phyloP scores from a whole-genome alignment of 2,329 filamentous ascomycete species.

The Fusarium vanettenii region DNA sequence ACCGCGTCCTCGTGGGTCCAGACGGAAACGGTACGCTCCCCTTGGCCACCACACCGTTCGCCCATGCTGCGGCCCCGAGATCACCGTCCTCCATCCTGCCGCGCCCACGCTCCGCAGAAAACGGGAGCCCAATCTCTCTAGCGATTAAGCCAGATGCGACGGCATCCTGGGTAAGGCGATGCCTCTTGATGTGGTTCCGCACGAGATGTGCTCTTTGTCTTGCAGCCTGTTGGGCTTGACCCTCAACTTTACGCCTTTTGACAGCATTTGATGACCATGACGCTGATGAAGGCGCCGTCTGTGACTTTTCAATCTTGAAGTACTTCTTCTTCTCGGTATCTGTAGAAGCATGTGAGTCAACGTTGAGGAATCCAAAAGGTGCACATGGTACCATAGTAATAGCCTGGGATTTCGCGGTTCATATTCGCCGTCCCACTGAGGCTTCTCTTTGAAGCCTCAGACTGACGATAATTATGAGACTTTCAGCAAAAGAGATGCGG shows the following conservation, averaged over 20 bases:
- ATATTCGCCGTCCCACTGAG: constrained; percentile 32
- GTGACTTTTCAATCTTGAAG: constrained; percentile 73
- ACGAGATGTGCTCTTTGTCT: constrained; percentile 45
- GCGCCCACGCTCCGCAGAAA: constrained; percentile 31
- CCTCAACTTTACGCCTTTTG: constrained; percentile 64
- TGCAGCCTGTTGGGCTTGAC: constrained; percentile 47
- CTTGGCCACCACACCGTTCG: constrained; percentile 52
- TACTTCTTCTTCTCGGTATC: constrained; percentile 72
- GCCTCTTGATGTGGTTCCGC: constrained; percentile 54
- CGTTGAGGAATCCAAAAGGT: not conserved
- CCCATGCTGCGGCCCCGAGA: constrained; percentile 51
- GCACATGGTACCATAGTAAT: constrained; percentile 61
- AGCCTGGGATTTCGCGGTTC: constrained; percentile 61
- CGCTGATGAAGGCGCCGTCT: constrained; percentile 61
- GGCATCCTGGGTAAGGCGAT: constrained; percentile 49
- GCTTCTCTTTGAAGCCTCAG: not conserved
- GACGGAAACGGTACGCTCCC: constrained; percentile 53
- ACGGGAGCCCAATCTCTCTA: constrained; percentile 41
- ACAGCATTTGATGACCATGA: constrained; percentile 69
- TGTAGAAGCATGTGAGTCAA: constrained; percentile 38
- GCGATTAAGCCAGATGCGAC: constrained; percentile 45
- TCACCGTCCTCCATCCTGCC: constrained; percentile 40
- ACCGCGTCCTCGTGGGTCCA: constrained; percentile 41
- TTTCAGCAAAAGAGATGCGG: not conserved
- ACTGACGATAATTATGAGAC: no score